Percentiles rank a stretch among this genome's conserved stretches.
Conservation (phyloP, 1,284 basidiomycete genomes). For the Irpex sp. region DNA sequence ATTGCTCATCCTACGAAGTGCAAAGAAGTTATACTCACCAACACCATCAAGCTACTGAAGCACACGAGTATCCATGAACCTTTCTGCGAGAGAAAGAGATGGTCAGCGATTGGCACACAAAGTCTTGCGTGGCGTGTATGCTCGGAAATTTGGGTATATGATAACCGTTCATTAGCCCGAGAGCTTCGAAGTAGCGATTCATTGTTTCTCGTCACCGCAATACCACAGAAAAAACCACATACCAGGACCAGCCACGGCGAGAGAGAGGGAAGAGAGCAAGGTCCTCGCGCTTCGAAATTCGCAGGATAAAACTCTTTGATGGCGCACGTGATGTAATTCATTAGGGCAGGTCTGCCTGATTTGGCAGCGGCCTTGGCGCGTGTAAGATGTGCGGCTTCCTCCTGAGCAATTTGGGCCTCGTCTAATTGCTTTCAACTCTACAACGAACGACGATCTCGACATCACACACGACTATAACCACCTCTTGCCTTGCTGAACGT, state of each 20-base stretch:
- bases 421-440: constrained; percentile 26
- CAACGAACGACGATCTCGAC: constrained; percentile 8
- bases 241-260: constrained; percentile 6
- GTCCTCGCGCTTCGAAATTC: constrained; percentile 1
- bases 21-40: constrained; percentile 36
- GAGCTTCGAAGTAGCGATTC: constrained; percentile 86
- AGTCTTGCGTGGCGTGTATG: constrained; percentile 18
- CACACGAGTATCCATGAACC: neutral
- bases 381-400: constrained; percentile 1
- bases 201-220: constrained; percentile 56
- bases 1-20: constrained; percentile 54
- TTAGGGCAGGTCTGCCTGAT: constrained; percentile 36
- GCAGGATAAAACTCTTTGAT: constrained; percentile 15
- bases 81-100: neutral
- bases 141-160: constrained; percentile 91
- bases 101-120: constrained; percentile 11
- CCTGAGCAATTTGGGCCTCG: neutral
- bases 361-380: neutral
- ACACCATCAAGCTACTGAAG: constrained; percentile 2
- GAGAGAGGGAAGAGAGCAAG: constrained; percentile 4
- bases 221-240: constrained; percentile 29
- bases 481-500: constrained; percentile 5
- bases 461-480: constrained; percentile 8
- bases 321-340: constrained; percentile 21
- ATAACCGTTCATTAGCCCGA: constrained; percentile 58